A percentile compares a stretch with the other conserved stretches of the same genome.
phyloP scores from a whole-genome alignment of 2,329 filamentous ascomycete genomes.

The Fusarium sp. region DNA sequence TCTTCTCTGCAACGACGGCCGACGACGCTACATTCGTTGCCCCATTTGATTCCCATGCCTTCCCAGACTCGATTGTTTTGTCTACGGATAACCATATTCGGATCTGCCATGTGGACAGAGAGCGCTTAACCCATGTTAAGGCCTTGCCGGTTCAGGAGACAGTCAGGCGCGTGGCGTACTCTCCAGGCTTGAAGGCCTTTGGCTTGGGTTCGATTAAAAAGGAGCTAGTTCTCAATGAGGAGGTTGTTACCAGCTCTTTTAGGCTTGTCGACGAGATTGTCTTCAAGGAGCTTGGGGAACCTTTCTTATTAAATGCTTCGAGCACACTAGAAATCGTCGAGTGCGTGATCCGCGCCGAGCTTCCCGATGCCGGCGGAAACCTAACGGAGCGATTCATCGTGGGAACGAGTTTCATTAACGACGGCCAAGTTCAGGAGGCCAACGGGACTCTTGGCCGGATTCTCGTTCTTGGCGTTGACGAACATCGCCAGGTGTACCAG shows the following conservation, averaged over 20 bases:
- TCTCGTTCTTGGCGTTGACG: slow-evolving; percentile 81
- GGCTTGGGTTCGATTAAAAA: slow-evolving; percentile 85
- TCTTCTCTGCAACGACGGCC: slow-evolving; percentile 93
- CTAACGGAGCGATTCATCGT: slow-evolving; percentile 83
- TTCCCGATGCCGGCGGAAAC: slow-evolving; percentile 65
- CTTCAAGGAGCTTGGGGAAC: slow-evolving; percentile 77
- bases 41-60: slow-evolving; percentile 81
- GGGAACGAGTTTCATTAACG: slow-evolving; percentile 79
- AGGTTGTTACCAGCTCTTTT: slow-evolving; percentile 81
- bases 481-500: slow-evolving; percentile 74
- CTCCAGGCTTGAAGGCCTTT: slow-evolving; percentile 78
- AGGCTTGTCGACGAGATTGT: slow-evolving; percentile 89
- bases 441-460: slow-evolving; percentile 73
- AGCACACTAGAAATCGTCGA: slow-evolving; percentile 76
- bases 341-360: slow-evolving; percentile 77
- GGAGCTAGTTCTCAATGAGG: slow-evolving; percentile 72
- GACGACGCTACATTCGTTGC: slow-evolving; percentile 84
- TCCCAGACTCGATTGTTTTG: slow-evolving; percentile 80
- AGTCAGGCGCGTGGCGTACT: slow-evolving; percentile 86
- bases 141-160: slow-evolving; percentile 80
- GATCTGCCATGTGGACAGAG: slow-evolving; percentile 80
- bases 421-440: slow-evolving; percentile 60
- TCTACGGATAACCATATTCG: slow-evolving; percentile 79
- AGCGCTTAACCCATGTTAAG: slow-evolving; percentile 87
- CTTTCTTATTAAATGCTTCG: slow-evolving; percentile 65